Percentiles rank a stretch among this genome's conserved stretches.
phyloP scores from a whole-genome alignment of 2,329 filamentous ascomycete genomes.

The Chaetomium sp. region DNA sequence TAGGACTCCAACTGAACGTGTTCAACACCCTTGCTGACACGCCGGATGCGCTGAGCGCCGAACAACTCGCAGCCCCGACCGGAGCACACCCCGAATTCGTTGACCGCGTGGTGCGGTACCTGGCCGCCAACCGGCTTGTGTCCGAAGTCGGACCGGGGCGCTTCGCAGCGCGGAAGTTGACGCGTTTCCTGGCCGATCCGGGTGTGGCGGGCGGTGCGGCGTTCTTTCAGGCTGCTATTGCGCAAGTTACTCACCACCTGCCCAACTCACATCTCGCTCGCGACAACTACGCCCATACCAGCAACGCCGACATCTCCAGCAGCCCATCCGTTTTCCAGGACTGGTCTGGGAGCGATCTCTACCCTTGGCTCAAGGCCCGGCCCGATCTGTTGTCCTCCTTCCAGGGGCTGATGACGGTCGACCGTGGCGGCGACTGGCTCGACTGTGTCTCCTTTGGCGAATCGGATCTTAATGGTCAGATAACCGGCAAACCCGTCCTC shows the following conservation, averaged over 20 bases:
- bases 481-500: neutral
- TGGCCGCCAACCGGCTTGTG: neutral
- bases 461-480: neutral
- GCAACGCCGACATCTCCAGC: neutral
- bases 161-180: neutral
- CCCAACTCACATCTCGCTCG: neutral
- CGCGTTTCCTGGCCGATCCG: neutral
- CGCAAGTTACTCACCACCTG: neutral
- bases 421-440: neutral
- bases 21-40: neutral
- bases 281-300: neutral
- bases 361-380: neutral
- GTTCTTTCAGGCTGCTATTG: neutral
- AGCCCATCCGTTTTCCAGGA: neutral
- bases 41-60: neutral
- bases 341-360: neutral
- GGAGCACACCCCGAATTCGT: neutral
- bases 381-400: neutral
- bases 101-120: neutral
- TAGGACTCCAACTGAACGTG: neutral
- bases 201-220: neutral
- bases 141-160: neutral
- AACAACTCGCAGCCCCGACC: neutral
- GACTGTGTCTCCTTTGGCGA: neutral
- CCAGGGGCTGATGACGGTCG: neutral